phyloP scores from a whole-genome alignment of 805 yeast species.

The Ogataea pilisensis region DNA sequence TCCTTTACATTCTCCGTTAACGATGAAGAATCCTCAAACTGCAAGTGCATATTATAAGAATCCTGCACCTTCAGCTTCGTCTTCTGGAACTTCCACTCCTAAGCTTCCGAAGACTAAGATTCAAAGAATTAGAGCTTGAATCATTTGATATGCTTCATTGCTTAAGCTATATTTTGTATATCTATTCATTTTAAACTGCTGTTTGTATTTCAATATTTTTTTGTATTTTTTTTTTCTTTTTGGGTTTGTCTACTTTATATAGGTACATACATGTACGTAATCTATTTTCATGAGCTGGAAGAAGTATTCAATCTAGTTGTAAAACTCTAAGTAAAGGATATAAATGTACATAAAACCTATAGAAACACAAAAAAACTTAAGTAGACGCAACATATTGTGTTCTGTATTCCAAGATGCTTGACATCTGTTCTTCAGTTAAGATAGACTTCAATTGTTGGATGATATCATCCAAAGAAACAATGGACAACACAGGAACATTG shows the following conservation, averaged over 20 bases:
- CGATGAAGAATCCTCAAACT: conserved; percentile 81
- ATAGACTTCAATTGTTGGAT: conserved; percentile 52
- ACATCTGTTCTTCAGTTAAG: conserved; percentile 54
- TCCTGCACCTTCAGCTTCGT: conserved; percentile 35
- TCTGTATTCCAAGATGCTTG: conserved; percentile 56
- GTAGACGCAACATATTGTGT: conserved; percentile 36
- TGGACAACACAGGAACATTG: conserved; percentile 78
- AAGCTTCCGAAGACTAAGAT: conserved; percentile 53
- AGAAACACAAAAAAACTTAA: too few species aligned
- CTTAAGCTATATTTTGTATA: too few species aligned
- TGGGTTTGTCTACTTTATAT: too few species aligned
- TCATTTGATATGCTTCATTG: too few species aligned
- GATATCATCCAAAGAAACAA: conserved; percentile 74
- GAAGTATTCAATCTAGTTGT: too few species aligned
- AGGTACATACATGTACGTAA: too few species aligned
- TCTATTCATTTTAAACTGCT: too few species aligned
- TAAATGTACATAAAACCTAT: too few species aligned
- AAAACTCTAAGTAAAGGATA: too few species aligned
- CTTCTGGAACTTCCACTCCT: conserved; percentile 23
- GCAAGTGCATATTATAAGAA: conserved; percentile 59
- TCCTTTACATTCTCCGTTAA: conserved; percentile 79
- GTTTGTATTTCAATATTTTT: too few species aligned
- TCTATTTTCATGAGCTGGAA: too few species aligned
- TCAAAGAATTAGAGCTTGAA: conserved; percentile 48
- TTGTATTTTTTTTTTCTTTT: too few species aligned